These are phyloP conservation scores for Hericium rajendrae DNA, from an alignment of 768 basidiomycete species.

Conservation along the genomic window DNA sequence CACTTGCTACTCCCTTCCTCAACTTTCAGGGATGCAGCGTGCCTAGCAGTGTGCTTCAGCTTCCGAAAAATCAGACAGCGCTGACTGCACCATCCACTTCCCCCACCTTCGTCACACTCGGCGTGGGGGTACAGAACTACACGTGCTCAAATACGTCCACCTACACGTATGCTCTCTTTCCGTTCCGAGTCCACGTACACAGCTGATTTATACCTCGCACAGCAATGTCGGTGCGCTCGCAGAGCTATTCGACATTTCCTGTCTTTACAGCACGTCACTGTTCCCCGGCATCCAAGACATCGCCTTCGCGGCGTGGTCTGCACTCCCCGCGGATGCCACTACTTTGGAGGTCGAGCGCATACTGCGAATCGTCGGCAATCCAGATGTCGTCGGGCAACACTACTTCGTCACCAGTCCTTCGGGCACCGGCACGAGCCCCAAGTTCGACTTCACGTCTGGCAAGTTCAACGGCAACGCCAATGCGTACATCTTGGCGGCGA, in stretches of 20 bases:
- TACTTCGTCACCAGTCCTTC: neutral
- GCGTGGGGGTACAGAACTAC: slow-evolving; percentile 3
- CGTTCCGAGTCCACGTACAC: neutral
- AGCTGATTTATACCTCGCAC: neutral
- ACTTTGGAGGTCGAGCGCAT: neutral
- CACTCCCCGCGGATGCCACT: neutral
- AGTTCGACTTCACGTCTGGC: slow-evolving; percentile 8
- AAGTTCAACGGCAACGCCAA: neutral
- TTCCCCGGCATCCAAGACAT: neutral
- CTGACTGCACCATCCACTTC: neutral
- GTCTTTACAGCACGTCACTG: neutral
- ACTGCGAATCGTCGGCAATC: neutral
- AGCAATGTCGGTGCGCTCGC: slow-evolving; percentile 10
- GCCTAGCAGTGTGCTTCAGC: neutral
- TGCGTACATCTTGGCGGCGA: slow-evolving; percentile 4
- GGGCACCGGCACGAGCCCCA: neutral
- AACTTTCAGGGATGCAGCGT: neutral
- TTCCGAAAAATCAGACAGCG: neutral
- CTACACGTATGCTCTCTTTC: slow-evolving; percentile 1
- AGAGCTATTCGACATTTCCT: slow-evolving; percentile 6
- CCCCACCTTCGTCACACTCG: neutral
- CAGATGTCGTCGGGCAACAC: slow-evolving; percentile 5
- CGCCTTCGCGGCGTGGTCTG: neutral
- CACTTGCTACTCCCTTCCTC: neutral
- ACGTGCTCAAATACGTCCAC: neutral